Evolutionary conservation across 1,284 basidiomycete genomes (phyloP), one percentile per base, ranked within the genome.

Genomic region (Baeospora myosura): DNA sequence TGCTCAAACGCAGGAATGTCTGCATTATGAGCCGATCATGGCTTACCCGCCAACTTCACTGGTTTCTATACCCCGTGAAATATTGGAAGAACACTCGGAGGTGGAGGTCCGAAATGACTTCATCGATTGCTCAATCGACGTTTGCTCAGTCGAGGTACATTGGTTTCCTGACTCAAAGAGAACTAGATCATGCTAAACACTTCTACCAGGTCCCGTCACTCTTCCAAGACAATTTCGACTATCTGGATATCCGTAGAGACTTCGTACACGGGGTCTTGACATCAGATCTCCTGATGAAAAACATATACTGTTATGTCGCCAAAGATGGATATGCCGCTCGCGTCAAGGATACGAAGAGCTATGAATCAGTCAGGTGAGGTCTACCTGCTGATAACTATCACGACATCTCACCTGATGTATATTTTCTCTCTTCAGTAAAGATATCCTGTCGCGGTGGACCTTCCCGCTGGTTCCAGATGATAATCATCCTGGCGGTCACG

Each of bases 181-280:
- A 18, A 36, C 29, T 11, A 30, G 17, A 10, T 31, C 29, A 40
- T 23, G 12, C 44, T 28, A 40, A 26, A 42, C 23, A 26, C 18
- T 34, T 26, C 11, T 36, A 26, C 18, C 17, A 91, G 88, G 86
- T 98, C 16, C 93, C 93, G 0, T 95, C 94, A 0, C 65, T 98
- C 3, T 98, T 98, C 66, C 94, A 96, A 54, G 96, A 98, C 63
- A 98, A 98, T 65, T 99, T 99, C 60, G 96, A 98, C 65, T 98
- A 96, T 59, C 83, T 86, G 36, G 88, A 93, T 61, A 75, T 98
- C 48, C 78, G 93, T 43, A 72, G 81, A 50, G 92, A 98, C 63
- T 97, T 98, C 57, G 88, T 98, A 18, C 88, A 92, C 54, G 95
- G 95, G n/a, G 81, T 99, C 33, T 72, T 99, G 45, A 96, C 91